Percentiles rank a stretch among this genome's conserved stretches.
phyloP scores from a whole-genome alignment of 2,329 filamentous ascomycete species.

The Ramularia collo-cygni region DNA sequence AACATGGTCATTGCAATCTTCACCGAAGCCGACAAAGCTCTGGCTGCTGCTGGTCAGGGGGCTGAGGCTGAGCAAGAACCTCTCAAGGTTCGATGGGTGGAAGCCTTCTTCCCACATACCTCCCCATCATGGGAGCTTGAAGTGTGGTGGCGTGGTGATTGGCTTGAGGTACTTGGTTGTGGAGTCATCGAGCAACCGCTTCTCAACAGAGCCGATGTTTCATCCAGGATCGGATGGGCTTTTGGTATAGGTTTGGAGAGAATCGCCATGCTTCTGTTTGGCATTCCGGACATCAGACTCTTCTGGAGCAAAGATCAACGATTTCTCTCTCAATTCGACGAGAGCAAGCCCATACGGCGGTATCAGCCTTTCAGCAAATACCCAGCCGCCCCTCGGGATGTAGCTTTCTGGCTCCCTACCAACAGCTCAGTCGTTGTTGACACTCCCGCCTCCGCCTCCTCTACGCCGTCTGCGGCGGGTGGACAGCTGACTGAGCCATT shows the following conservation, averaged over 20 bases:
- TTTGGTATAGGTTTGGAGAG: conserved; percentile 92
- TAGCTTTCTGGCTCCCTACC: conserved; percentile 76
- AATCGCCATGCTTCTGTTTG: conserved; percentile 95
- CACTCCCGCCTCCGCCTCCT: conserved; percentile 26
- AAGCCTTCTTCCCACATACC: conserved; percentile 96
- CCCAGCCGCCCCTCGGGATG: conserved; percentile 82
- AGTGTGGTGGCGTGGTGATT: conserved; percentile 87
- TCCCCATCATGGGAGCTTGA: conserved; percentile 94
- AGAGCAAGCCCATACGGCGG: conserved; percentile 46
- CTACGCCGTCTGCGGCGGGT: conserved; percentile 30
- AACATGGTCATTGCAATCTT: conserved; percentile 87
- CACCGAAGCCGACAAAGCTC: conserved; percentile 63
- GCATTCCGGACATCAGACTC: conserved; percentile 89
- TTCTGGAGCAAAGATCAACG: conserved; percentile 87
- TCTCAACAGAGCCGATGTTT: conserved; percentile 67
- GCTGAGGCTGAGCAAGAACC: conserved; percentile 52
- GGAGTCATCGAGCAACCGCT: conserved; percentile 82
- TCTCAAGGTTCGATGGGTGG: conserved; percentile 83
- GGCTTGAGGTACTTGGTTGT: conserved; percentile 93
- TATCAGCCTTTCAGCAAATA: conserved; percentile 89
- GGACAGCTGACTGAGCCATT: conserved; percentile 30
- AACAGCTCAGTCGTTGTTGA: conserved; percentile 24
- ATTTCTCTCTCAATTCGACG: conserved; percentile 75
- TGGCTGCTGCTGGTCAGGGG: conserved; percentile 37
- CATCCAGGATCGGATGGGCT: conserved; percentile 79